These are phyloP conservation scores for Hortiboletus campestris DNA, from an alignment of 768 basidiomycete species.

Conservation along the genomic window DNA sequence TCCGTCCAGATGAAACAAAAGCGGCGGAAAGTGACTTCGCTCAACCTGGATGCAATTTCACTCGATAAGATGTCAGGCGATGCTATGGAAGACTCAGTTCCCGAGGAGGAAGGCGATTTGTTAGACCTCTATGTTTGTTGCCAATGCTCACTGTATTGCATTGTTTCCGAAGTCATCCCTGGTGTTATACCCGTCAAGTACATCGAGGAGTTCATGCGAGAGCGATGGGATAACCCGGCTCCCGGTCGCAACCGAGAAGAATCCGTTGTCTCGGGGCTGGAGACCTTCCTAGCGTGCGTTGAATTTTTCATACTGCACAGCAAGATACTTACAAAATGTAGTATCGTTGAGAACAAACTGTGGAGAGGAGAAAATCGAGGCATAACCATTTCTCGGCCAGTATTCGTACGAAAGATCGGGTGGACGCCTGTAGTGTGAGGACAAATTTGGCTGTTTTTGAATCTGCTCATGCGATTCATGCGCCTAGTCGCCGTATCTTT, in stretches of 20 bases:
- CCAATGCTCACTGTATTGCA: slow-evolving; percentile 74
- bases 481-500: slow-evolving; percentile 41
- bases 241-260: slow-evolving; percentile 53
- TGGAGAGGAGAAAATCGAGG: slow-evolving; percentile 67
- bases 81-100: slow-evolving; percentile 29
- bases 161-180: slow-evolving; percentile 67
- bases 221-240: slow-evolving; percentile 59
- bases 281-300: slow-evolving; percentile 66
- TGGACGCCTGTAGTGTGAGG: slow-evolving; percentile 62
- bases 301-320: background rate
- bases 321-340: slow-evolving; percentile 26
- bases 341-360: slow-evolving; percentile 72
- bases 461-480: slow-evolving; percentile 9
- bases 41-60: slow-evolving; percentile 32
- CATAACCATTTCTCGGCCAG: slow-evolving; percentile 50
- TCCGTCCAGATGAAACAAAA: slow-evolving; percentile 49
- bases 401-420: slow-evolving; percentile 64
- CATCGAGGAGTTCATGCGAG: slow-evolving; percentile 61
- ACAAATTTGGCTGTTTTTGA: background rate
- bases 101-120: slow-evolving; percentile 48
- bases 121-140: slow-evolving; percentile 83
- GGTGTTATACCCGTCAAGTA: slow-evolving; percentile 66
- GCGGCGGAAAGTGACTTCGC: slow-evolving; percentile 48
- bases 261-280: slow-evolving; percentile 55
- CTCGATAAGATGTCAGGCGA: slow-evolving; percentile 27